Percentiles rank a stretch among this genome's conserved stretches.
Conservation (phyloP, 441 rosid species). For the Populus tomentosa region DNA sequence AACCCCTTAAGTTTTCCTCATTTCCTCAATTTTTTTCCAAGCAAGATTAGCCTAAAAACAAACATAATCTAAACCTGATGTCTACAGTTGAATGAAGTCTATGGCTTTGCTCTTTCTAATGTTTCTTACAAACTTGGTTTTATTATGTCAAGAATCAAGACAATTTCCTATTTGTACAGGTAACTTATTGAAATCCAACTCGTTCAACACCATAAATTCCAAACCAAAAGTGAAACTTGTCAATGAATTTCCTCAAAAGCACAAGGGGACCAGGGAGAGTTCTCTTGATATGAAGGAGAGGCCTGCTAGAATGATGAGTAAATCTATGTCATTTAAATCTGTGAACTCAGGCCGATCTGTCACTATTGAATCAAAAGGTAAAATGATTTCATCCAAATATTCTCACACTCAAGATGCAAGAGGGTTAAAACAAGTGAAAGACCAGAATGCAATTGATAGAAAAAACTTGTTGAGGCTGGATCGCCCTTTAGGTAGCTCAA, state of each 20-base stretch:
- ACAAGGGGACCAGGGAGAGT: slow-evolving; percentile 45
- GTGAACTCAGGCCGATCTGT: slow-evolving; percentile 40
- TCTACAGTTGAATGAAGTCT: neutral
- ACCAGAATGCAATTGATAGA: slow-evolving; percentile 44
- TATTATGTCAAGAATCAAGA: slow-evolving; percentile 11
- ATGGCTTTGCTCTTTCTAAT: slow-evolving; percentile 2
- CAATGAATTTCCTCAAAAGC: slow-evolving; percentile 63
- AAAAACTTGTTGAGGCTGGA: slow-evolving; percentile 41
- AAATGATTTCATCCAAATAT: slow-evolving; percentile 47
- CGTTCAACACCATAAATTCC: slow-evolving; percentile 52
- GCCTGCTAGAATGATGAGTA: slow-evolving; percentile 49
- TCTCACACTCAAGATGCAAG: slow-evolving; percentile 53
- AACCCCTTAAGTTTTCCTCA: neutral
- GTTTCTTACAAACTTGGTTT: neutral
- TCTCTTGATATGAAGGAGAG: slow-evolving; percentile 54
- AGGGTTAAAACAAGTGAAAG: slow-evolving; percentile 57
- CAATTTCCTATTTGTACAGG: slow-evolving; percentile 39
- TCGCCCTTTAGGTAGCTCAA: slow-evolving; percentile 23
- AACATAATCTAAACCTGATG: neutral
- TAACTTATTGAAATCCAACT: slow-evolving; percentile 67
- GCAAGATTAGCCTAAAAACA: neutral
- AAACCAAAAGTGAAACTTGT: slow-evolving; percentile 65
- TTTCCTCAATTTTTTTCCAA: neutral
- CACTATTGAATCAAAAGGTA: slow-evolving; percentile 55
- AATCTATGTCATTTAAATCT: slow-evolving; percentile 70